These are phyloP conservation scores for Candida parachauliodes DNA, from an alignment of 805 yeast genomes.

Conservation along the genomic window DNA sequence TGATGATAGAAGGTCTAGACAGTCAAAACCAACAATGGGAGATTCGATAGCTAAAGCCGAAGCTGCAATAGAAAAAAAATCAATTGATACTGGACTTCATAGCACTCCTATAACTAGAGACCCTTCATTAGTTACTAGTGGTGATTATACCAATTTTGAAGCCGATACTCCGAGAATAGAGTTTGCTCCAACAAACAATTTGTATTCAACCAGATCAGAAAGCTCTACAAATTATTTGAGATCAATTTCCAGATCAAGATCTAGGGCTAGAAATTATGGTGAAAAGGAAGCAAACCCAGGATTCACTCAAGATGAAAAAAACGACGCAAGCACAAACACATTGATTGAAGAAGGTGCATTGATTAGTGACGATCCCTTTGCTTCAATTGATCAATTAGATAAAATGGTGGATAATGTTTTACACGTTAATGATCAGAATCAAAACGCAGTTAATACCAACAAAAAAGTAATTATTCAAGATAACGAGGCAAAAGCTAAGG, in stretches of 20 bases:
- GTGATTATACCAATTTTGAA: slow-evolving; percentile 44
- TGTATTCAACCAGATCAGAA: slow-evolving; percentile 31
- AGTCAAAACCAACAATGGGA: slow-evolving; percentile 41
- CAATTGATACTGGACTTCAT: slow-evolving; percentile 12
- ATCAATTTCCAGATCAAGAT: slow-evolving; percentile 62
- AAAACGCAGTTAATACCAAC: not conserved
- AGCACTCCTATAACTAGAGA: slow-evolving; percentile 21
- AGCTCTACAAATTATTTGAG: slow-evolving; percentile 57
- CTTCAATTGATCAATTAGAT: slow-evolving; percentile 46
- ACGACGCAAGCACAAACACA: slow-evolving; percentile 32
- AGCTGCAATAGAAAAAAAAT: slow-evolving; percentile 11
- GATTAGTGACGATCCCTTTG: slow-evolving; percentile 46
- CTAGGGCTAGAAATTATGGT: slow-evolving; percentile 33
- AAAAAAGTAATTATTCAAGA: too few relatives aligned
- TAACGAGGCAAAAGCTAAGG: too few relatives aligned
- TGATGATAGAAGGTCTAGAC: slow-evolving; percentile 38
- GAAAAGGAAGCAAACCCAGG: slow-evolving; percentile 11
- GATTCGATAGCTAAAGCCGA: slow-evolving; percentile 45
- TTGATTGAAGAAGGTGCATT: slow-evolving; percentile 57
- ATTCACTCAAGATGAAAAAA: slow-evolving; percentile 20
- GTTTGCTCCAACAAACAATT: slow-evolving; percentile 11
- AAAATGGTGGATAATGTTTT: slow-evolving; percentile 48
- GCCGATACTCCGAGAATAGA: slow-evolving; percentile 29
- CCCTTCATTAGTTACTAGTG: slow-evolving; percentile 41
- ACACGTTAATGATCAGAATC: slow-evolving; percentile 11